Percentiles rank a stretch among this genome's conserved stretches.
phyloP scores from a whole-genome alignment of 2,329 filamentous ascomycete species.

The Exophiala spinifera region DNA sequence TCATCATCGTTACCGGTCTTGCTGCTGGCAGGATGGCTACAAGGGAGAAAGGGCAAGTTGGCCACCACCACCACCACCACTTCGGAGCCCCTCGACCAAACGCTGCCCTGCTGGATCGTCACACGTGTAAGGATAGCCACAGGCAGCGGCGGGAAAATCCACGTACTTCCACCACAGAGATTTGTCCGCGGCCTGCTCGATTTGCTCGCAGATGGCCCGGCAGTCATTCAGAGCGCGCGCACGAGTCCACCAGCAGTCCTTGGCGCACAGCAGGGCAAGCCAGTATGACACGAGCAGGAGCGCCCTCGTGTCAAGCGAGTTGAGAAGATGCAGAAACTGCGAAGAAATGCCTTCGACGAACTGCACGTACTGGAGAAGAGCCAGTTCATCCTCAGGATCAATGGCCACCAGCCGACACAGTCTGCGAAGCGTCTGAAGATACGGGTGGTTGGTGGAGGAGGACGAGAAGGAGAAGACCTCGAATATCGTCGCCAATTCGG shows the following conservation, averaged over 20 bases:
- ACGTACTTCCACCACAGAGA: conserved; percentile 9
- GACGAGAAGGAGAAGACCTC: neutral
- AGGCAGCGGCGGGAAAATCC: conserved; percentile 9
- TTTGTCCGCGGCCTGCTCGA: conserved; percentile 6
- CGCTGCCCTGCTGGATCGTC: neutral
- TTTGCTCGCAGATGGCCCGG: conserved; percentile 7
- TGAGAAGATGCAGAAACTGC: conserved; percentile 3
- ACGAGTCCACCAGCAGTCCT: conserved; percentile 13
- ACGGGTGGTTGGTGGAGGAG: neutral
- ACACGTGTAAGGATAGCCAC: conserved; percentile 8
- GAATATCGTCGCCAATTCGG: too few relatives aligned
- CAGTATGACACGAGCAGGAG: conserved; percentile 14
- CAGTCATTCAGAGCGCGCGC: conserved; percentile 3
- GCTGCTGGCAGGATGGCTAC: too few relatives aligned
- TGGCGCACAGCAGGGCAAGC: conserved; percentile 5
- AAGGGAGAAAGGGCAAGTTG: too few relatives aligned
- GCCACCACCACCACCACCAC: too few relatives aligned
- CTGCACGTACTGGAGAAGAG: conserved; percentile 8
- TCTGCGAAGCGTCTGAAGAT: conserved; percentile 4
- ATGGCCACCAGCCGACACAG: conserved; percentile 4
- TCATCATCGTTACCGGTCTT: too few relatives aligned
- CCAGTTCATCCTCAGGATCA: conserved; percentile 1
- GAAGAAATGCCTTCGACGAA: conserved; percentile 8
- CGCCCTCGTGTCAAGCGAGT: conserved; percentile 4
- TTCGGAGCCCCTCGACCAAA: too few relatives aligned